Evolutionary conservation across 768 basidiomycete genomes (phyloP), one percentile per base, ranked within the genome.

Genomic region (Auricularia sp.): DNA sequence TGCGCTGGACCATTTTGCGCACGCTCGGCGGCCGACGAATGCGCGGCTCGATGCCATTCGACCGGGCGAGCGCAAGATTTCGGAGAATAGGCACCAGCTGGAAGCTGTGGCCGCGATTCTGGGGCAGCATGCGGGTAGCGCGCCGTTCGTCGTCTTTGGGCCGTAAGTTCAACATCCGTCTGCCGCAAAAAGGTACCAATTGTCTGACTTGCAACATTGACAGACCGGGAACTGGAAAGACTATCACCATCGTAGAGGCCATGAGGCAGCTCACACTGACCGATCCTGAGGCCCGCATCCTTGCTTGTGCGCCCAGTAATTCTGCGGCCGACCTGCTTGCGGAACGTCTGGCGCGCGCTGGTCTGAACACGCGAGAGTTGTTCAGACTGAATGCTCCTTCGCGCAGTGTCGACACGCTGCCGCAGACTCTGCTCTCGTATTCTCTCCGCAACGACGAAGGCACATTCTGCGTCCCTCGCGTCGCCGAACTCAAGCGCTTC

Each of bases 121-220:
- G 3, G 67, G 73, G 36, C 78, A 76, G 39, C 72, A 75, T 18
- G 74, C 77, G 0, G 84, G 85, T 0, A 77, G 80, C 4, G 70
- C 77, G 1, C 86, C 85, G 0, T 87, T 87, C 68, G 73, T 85
- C 13, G 75, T 87, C 14, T 87, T 84, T 71, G 86, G 85, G n/a
- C 85, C 86, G 83, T 85, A 70, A 71, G 85, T 75, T 1, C 29
- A 7, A 2, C 34, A 14, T 5, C 39, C 29, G 39, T 42, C 13
- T 2, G 39, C 39, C 39, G 39, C 4, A 29, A 29, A 29, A 29
- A 29, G 29, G 29, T 29, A 29, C 29, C 29, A 29, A 29, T 29
- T 29, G 29, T 29, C 39, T 42, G 7, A 14, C 39, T 42, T 7
- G 13, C 39, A 14, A 7, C 13, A 7, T 42, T 58, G 1, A 2